Conservation (phyloP, 2,329 filamentous ascomycete genomes). For the Pseudogymnoascus sp. region DNA sequence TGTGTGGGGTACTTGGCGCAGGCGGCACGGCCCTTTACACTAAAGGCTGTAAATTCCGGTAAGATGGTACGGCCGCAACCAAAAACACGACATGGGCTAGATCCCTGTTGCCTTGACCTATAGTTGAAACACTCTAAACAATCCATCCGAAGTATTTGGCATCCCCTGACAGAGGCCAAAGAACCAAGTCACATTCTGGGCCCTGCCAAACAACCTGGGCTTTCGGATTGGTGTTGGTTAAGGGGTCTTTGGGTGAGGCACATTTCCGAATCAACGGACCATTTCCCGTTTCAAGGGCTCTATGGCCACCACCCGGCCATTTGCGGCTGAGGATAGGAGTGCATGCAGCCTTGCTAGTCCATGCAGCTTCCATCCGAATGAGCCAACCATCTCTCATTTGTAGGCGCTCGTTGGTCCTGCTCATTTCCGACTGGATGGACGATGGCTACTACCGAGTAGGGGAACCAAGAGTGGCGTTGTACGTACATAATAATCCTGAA, state of each 20-base stretch:
- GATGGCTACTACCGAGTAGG: neutral
- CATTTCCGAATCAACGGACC: neutral
- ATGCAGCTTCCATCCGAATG: neutral
- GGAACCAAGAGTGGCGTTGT: neutral
- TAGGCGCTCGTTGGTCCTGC: neutral
- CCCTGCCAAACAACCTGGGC: neutral
- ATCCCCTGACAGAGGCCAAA: neutral
- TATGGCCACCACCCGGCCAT: neutral
- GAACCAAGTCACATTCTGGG: neutral
- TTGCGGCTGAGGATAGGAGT: neutral
- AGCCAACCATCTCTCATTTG: neutral
- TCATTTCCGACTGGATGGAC: neutral
- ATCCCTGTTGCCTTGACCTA: neutral
- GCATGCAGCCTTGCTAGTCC: neutral
- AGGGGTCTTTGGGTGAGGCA: neutral
- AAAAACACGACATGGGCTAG: neutral
- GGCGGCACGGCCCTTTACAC: neutral
- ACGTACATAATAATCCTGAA: neutral
- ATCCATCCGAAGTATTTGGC: neutral
- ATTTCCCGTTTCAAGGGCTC: neutral
- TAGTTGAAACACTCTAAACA: neutral
- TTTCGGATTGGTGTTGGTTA: neutral
- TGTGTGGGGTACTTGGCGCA: neutral
- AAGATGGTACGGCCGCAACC: neutral
- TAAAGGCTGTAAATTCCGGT: neutral